Base-by-base conservation (phyloP, 2,329 filamentous ascomycete species). In the Macrophomina pseudophaseolina region DNA sequence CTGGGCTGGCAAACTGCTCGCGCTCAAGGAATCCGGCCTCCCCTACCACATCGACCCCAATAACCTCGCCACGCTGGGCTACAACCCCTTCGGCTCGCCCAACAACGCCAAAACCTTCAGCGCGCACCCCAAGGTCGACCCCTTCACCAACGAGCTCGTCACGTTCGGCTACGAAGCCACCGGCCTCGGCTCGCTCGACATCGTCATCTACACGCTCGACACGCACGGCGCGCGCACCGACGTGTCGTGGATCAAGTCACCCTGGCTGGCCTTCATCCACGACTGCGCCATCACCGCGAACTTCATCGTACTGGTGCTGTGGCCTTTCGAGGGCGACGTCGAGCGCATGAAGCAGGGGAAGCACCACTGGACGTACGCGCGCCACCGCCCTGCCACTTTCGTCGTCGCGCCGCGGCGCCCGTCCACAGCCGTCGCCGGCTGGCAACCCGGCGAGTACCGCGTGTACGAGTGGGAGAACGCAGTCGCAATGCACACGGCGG, bases 81-180 rank as follows among this genome's bases (percentile, higher is more conserved):
- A 73, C 33, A 72, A 76, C 66, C 74, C 74, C 5, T 76, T 74
- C 64, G 12, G 35, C 42, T 16, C 12, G 42, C 42, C 42, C 42
- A 38, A 38, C 9, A 71, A 69, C 5, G 66, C 72, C 16, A 75
- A 73, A 60, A 74, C 75, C 2, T 76, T 77, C 44, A 74, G 75
- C 12, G 76, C 76, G 2, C 76, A 79, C 65, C 76, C 75, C 0
- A 79, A 79, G 59, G 69, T 75, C 58, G 76, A 79, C 64, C 75
- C 76, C 0, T 69, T 68, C 58, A 75, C 68, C 1, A 70, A 74
- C 49, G 75, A 78, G 58, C 69, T 78, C n/a, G 72, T 79, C 6
- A 68, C 69, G 5, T 74, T 71, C 59, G 74, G 74, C 30, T 78
- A 79, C 64, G 74, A 75, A 56, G 76, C 77, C 4, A 77, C 72